Base-by-base conservation (phyloP, 2,329 filamentous ascomycete genomes). In the Fusarium solani-melongenae region DNA sequence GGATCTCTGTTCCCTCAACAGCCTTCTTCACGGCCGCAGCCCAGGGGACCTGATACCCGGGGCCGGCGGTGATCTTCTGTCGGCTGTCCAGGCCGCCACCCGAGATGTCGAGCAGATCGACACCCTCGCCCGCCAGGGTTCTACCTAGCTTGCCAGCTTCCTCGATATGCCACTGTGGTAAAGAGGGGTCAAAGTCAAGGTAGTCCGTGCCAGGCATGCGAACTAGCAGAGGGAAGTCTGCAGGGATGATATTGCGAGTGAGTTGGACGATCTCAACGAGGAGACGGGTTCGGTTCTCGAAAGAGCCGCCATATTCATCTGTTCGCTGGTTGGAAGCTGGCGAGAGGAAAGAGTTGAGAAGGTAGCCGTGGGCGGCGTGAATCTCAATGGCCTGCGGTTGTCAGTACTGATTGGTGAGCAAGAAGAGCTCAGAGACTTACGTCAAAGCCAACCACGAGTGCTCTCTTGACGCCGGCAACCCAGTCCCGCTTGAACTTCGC, bases 41-140 rank as follows among this genome's bases (percentile, higher is more conserved):
- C 73, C 93, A 92, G 0, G 88, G 90, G 1, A 88, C 90, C 81
- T 95, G 93, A 82, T 94, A 95, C 0, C 86, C 92, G 0, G 91
- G 90, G 0, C 87, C 88, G 2, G 82, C 74, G n/a, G 86, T 83
- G 67, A 92, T 87, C 71, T 90, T 88, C 77, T 91, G 89, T 51
- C 82, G 80, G 4, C 86, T 84, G 76, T 94, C 89, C 51, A 88
- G 86, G 9, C 92, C 93, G 6, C 89, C 92, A 1, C 88, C 88
- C 9, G 89, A 91, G 24, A 95, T 86, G 77, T 96, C 93, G 8
- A 95, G 83, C 12, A 95, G 83, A 79, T 96, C 93, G 7, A 95
- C 88, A 3, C 93, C 93, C 22, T 82, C 84, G 2, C 88, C 88
- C 0, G 90, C 90, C 0, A 95, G 84, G 0, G 90, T 83, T 62